Base-by-base conservation (phyloP, 2,329 filamentous ascomycete species). In the Ophidiomyces ophidiicola region DNA sequence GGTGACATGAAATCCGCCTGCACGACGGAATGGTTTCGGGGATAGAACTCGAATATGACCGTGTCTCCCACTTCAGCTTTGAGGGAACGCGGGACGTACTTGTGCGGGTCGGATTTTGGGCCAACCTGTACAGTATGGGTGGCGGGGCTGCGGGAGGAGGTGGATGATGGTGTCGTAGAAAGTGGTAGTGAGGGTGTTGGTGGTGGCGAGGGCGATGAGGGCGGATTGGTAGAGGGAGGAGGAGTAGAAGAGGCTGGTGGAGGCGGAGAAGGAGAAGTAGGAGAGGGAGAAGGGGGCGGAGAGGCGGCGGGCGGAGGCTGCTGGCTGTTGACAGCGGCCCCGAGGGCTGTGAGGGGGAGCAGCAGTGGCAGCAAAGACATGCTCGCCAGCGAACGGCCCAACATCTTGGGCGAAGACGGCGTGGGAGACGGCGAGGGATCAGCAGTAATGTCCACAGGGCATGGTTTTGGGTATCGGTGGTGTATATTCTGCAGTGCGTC, bases 1-100 rank as follows among this genome's bases (percentile, higher is more conserved):
- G 78, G 74, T n/a, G 63, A 61, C 2, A 61, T 56, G 48, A 69
- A 80, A 34, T 69, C 73, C 23, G 75, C 70, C 35, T 73, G 67
- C 6, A 72, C 71, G n/a, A 81, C 71, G 2, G 74, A 77, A 51
- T 82, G 77, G 36, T 72, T 76, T 15, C 64, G 64, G 1, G 76
- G 74, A 47, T 73, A 78, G 51, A 81, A 80, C 30, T 69, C 61
- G 54, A 74, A 81, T 44, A 71, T 66, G 10, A 62, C 44, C 1
- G 50, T 28, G 40, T 61, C 58, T 12, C 58, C 59, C 1, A 53
- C 44, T 0, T 50, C 45, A 1, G 59, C 59, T 0, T 48, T 49
- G 23, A 60, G 32, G 5, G 41, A 53, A 11, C 46, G 34, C 1
- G 58, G 59, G 1, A 46, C 43, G 39, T 57, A 62, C 15, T 53